Evolutionary conservation across 2,329 filamentous ascomycete species (phyloP).

Genomic region (Amauroascus verrucosus): DNA sequence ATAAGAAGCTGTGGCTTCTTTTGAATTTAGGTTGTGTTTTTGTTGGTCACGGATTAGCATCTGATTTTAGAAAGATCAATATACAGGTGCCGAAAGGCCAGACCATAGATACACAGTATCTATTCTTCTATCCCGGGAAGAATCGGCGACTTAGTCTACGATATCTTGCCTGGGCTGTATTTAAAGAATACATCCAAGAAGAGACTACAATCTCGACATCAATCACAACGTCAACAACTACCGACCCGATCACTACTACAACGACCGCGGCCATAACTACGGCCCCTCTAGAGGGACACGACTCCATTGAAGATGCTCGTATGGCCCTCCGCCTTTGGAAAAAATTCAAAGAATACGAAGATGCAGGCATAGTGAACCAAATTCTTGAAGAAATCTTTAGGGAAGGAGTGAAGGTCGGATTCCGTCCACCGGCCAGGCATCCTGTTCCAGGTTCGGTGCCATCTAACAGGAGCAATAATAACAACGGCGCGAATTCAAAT

Average conservation of each 20-base stretch:
- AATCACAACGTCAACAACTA: conserved; percentile 2
- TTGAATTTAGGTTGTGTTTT: conserved; percentile 91
- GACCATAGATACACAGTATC: conserved; percentile 85
- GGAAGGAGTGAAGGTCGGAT: conserved; percentile 50
- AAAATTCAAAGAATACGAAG: conserved; percentile 81
- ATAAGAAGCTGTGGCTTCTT: conserved; percentile 96
- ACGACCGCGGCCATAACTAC: conserved; percentile 11
- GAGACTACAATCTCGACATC: conserved; percentile 33
- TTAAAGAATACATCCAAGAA: conserved; percentile 89
- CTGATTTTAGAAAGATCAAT: conserved; percentile 96
- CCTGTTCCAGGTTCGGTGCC: neutral
- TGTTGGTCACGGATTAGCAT: conserved; percentile 82
- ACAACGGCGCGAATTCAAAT: conserved; percentile 11
- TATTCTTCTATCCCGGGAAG: conserved; percentile 74
- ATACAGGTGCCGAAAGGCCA: conserved; percentile 86
- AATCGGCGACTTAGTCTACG: conserved; percentile 81
- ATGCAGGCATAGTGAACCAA: conserved; percentile 70
- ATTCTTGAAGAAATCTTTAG: conserved; percentile 82
- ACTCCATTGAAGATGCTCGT: conserved; percentile 88
- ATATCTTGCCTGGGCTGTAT: conserved; percentile 80
- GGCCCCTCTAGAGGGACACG: conserved; percentile 49
- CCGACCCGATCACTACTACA: conserved; percentile 1
- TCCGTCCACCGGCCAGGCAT: conserved; percentile 43
- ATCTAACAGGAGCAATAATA: neutral
- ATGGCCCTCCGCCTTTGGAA: conserved; percentile 82